These are phyloP conservation scores for Phytophthora syringae DNA, from an alignment of 352 stramenopile species.

Conservation along the genomic window DNA sequence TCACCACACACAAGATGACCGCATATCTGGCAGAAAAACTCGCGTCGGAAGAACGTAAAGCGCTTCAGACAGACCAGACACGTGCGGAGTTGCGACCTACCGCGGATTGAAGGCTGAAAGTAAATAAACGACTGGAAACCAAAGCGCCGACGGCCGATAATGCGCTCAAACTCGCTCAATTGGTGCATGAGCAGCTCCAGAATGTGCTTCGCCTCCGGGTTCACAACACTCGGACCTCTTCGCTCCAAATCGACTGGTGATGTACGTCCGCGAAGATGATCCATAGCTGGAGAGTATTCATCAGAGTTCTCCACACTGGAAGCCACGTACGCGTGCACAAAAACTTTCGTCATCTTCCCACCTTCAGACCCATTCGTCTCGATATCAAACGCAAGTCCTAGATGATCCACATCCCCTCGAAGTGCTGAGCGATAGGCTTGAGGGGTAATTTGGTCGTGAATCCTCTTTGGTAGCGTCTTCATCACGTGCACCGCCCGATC, in stretches of 20 bases:
- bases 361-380: constrained; percentile 25
- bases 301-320: constrained; percentile 7
- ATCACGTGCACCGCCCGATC: too few relatives aligned
- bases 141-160: constrained; percentile 65
- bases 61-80: constrained; percentile 50
- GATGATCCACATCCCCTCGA: constrained; percentile 60
- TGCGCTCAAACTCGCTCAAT: constrained; percentile 54
- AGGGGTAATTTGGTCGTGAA: constrained; percentile 59
- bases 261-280: constrained; percentile 8
- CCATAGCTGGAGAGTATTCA: constrained; percentile 7
- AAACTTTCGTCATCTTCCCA: constrained; percentile 44
- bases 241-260: constrained; percentile 16
- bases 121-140: constrained; percentile 70
- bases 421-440: constrained; percentile 48
- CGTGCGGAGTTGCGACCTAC: constrained; percentile 11
- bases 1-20: too few relatives aligned
- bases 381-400: constrained; percentile 62
- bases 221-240: constrained; percentile 29
- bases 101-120: constrained; percentile 28
- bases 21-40: too few relatives aligned
- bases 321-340: constrained; percentile 60
- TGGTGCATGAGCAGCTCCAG: constrained; percentile 53
- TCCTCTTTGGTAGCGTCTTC: constrained; percentile 61
- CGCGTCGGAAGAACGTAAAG: too few relatives aligned
- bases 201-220: constrained; percentile 60